Conservation (phyloP, 768 basidiomycete species). For the Lactifluus echinatus region DNA sequence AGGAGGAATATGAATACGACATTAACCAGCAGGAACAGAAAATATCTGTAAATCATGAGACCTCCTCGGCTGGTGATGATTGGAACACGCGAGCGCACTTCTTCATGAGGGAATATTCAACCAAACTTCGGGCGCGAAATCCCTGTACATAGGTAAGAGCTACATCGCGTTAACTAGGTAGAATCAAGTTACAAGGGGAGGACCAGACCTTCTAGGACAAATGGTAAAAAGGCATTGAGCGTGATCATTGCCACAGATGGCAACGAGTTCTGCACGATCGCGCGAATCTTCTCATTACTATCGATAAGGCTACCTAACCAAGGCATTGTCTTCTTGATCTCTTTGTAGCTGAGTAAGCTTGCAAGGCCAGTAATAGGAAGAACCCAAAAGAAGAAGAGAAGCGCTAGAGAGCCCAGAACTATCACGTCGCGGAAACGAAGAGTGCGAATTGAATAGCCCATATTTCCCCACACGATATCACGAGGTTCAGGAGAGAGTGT, state of each 20-base stretch:
- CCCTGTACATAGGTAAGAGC: conserved; percentile 87
- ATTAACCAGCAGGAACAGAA: conserved; percentile 84
- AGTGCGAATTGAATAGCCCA: conserved; percentile 53
- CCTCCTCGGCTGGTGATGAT: conserved; percentile 5
- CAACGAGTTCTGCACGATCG: conserved; percentile 89
- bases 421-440: conserved; percentile 61
- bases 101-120: conserved; percentile 86
- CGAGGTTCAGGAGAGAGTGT: conserved; percentile 85
- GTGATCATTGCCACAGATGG: conserved; percentile 86
- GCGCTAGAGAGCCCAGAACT: conserved; percentile 56
- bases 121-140: conserved; percentile 80
- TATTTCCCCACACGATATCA: conserved; percentile 92
- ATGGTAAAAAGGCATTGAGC: conserved; percentile 83
- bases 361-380: conserved; percentile 87
- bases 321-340: conserved; percentile 85
- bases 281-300: conserved; percentile 66
- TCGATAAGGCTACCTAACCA: conserved; percentile 85
- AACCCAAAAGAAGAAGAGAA: conserved; percentile 86
- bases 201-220: conserved; percentile 69
- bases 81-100: conserved; percentile 48
- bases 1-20: conserved; percentile 93
- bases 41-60: conserved; percentile 52
- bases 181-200: neutral
- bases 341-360: conserved; percentile 80
- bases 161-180: conserved; percentile 19